Evolutionary conservation across 2,329 filamentous ascomycete species (phyloP), one percentile per base, ranked within the genome.

Genomic region (Metarhizium humberi): DNA sequence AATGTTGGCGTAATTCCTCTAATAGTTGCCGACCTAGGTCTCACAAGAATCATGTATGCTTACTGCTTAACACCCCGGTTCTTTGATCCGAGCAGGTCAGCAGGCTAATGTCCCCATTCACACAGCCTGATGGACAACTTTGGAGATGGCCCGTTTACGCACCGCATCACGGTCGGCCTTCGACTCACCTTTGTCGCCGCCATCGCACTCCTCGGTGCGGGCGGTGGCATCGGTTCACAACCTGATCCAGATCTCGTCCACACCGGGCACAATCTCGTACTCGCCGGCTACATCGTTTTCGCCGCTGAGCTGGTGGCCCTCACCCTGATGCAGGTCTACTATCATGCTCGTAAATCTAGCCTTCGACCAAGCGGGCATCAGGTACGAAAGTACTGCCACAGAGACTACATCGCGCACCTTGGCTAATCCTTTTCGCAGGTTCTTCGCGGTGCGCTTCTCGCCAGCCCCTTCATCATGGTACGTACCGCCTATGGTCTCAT

Each of bases 1-100:
- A 67, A 67, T 52, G 60, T 67, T 25, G 66, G 66, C 34, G 60
- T 66, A 5, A 59, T 67, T 6, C 62, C 65, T 7, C 59, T 68
- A 7, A 56, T 67, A 10, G 52, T 66, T 10, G 61, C 64, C 11
- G 55, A 61, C 6, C 43, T 65, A 13, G 66, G 64, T 8, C 58
- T 67, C 36, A 61, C 60, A 7, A 61, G 64, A 48, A 51, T 66
- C 54, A 58, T 66, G 66, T 66, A 59, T 50, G 64, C 52, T 6
- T 6, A 3, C 5, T 10, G 29, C 25, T 34, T 42, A 1, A 13
- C 38, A 4, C 34, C 3, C 3, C 25, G 25, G 3, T 3, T 25
- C 25, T 25, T 25, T 25, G 25, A 25, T 25, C 25, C 25, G 4
- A 4, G 25, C 25, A 25, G 4, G 25, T 25, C 25, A 25, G 25